Conservation (phyloP, 805 yeast species). For the Metschnikowia lunata region DNA sequence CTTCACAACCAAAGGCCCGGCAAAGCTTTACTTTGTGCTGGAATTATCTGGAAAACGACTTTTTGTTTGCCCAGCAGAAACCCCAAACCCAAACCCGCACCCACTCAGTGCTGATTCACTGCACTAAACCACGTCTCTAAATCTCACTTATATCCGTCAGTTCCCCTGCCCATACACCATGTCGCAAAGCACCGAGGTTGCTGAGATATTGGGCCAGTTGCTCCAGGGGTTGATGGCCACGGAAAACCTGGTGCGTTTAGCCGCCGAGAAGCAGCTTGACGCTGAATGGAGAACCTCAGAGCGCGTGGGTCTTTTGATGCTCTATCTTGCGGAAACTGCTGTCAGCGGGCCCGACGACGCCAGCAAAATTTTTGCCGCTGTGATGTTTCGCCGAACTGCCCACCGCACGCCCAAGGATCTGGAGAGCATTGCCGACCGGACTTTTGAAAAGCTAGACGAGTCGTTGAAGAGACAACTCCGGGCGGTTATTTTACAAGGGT, state of each 20-base stretch:
- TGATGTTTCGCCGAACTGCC: conserved; percentile 82
- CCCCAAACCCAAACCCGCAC: no score
- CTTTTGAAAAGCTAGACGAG: conserved; percentile 64
- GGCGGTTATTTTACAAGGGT: conserved; percentile 64
- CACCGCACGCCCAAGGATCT: conserved; percentile 68
- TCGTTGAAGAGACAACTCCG: conserved; percentile 62
- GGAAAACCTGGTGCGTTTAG: conserved; percentile 68
- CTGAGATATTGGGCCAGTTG: conserved; percentile 12
- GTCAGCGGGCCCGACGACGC: conserved; percentile 56
- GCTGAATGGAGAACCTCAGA: conserved; percentile 69
- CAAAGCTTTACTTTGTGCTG: no score
- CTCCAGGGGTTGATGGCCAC: conserved; percentile 64
- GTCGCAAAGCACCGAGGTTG: conserved; percentile 5
- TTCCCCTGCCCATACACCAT: not conserved
- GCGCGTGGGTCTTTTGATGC: conserved; percentile 64
- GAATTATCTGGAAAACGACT: no score
- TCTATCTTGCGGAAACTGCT: conserved; percentile 80
- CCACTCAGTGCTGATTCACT: no score
- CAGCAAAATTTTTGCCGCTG: conserved; percentile 65
- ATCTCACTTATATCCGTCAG: no score
- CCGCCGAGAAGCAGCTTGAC: conserved; percentile 72
- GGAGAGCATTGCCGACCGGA: conserved; percentile 66
- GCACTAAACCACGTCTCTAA: no score
- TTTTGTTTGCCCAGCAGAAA: no score
- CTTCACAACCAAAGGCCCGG: no score